Base-by-base conservation (phyloP, 768 basidiomycete species). In the Amanita pallidorosea region DNA sequence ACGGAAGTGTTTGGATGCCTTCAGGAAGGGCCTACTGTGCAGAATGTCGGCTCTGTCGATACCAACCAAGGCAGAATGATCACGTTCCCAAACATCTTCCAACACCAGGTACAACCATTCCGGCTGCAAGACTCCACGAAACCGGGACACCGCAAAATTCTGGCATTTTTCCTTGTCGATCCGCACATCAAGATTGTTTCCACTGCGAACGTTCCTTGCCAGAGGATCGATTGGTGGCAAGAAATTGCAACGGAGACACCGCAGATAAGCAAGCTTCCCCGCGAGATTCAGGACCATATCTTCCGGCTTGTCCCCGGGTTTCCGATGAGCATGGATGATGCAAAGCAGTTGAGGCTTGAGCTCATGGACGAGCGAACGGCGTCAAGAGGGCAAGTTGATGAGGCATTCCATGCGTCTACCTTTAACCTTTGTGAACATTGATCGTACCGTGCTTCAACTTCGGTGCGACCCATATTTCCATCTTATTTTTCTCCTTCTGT, bases 81-180 rank as follows among this genome's bases (percentile, higher is more conserved):
- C 25, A 63, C 63, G 6, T 70, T 70, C 58, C 70, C 67, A 20
- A 70, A 70, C 53, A 54, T 65, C 9, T 67, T 64, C 51, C 69
- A 70, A 46, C 67, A 70, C 54, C 59, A 57, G 22, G 65, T 70
- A 23, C 58, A 59, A 27, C 60, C 67, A 6, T 72, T 72, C 56
- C 47, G 57, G 31, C 62, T 70, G 47, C 52, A 1, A 33, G 33
- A 33, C 33, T 4, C 33, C 33, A 33, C 33, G 33, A 33, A 33
- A 33, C 33, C 33, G 33, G 70, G 70, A 6, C 61, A 66, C 47
- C 61, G 68, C 27, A 72, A 68, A 56, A 70, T 71, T 20, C 56
- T 71, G 25, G 63, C 61, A 5, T 57, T 71, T 47, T 68, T 69
- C 57, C 64, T 72, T 44, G 63, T 69, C 48, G 67, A 72, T 47